Evolutionary conservation across 441 rosid genomes (phyloP).

Genomic region (Isatis lusitanica): DNA sequence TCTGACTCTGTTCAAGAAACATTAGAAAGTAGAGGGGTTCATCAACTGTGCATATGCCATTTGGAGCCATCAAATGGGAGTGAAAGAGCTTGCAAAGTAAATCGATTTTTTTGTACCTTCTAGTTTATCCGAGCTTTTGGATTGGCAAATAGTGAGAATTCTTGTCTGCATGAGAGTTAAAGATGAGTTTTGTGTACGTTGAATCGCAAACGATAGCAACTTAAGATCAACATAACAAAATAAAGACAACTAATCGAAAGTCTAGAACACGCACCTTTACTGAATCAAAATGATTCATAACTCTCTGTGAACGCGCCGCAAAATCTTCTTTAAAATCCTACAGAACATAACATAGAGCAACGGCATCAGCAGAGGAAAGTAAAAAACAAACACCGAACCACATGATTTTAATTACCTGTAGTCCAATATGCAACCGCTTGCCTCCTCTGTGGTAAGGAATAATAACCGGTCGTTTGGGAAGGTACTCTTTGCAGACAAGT

Average conservation of each 20-base stretch:
- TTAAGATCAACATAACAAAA: slow-evolving; percentile 8
- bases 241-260: slow-evolving; percentile 1
- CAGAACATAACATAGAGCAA: background rate
- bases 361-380: background rate
- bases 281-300: slow-evolving; percentile 54
- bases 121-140: slow-evolving; percentile 48
- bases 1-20: slow-evolving; percentile 45
- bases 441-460: slow-evolving; percentile 98
- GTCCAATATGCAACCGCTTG: slow-evolving; percentile 89
- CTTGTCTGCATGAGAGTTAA: slow-evolving; percentile 50
- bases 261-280: slow-evolving; percentile 53
- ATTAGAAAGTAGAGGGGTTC: background rate
- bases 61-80: slow-evolving; percentile 2
- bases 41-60: slow-evolving; percentile 1
- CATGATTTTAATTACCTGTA: slow-evolving; percentile 53
- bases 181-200: slow-evolving; percentile 1
- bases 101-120: slow-evolving; percentile 52
- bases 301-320: slow-evolving; percentile 70
- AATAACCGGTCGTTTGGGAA: slow-evolving; percentile 71
- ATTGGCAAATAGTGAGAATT: slow-evolving; percentile 84
- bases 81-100: slow-evolving; percentile 7
- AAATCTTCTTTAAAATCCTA: slow-evolving; percentile 89
- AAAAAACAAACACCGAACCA: background rate
- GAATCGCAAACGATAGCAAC: slow-evolving; percentile 2
- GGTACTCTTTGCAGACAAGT: slow-evolving; percentile 85